phyloP scores from a whole-genome alignment of 2,329 filamentous ascomycete species.

The Ceratocystis cubensis region DNA sequence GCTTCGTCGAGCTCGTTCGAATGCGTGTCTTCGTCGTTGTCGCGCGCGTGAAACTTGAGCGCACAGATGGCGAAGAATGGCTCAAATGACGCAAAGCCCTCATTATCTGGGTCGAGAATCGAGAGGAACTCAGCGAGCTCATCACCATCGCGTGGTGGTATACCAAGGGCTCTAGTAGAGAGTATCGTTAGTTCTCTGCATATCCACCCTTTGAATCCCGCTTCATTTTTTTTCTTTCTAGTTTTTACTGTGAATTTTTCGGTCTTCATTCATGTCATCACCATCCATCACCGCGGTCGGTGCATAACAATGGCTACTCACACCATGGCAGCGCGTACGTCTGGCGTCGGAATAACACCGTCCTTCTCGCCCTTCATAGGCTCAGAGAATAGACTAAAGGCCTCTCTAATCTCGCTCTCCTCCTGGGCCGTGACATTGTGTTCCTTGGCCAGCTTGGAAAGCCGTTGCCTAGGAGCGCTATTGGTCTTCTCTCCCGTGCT shows the following conservation, averaged over 20 bases:
- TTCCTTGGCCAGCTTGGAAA: constrained; percentile 84
- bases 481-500: constrained; percentile 33
- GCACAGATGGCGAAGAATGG: constrained; percentile 82
- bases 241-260: no score
- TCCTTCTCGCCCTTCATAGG: constrained; percentile 60
- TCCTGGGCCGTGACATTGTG: constrained; percentile 73
- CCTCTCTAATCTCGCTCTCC: constrained; percentile 82
- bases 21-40: constrained; percentile 42
- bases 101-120: constrained; percentile 68
- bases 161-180: constrained; percentile 58
- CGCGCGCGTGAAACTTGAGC: constrained; percentile 59
- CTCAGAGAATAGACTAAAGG: constrained; percentile 69
- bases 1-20: constrained; percentile 65
- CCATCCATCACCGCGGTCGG: no score
- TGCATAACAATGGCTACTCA: constrained; percentile 32
- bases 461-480: constrained; percentile 37
- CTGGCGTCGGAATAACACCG: constrained; percentile 53
- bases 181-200: background rate
- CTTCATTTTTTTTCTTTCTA: no score
- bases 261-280: no score
- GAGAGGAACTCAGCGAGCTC: constrained; percentile 68
- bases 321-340: constrained; percentile 62
- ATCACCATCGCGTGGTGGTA: constrained; percentile 47
- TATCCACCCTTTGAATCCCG: no score
- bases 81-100: constrained; percentile 65